Evolutionary conservation across 164 flowering plant species (phyloP), one percentile per base, ranked within the genome.

Genomic region (Magnolia kwangsiensis): DNA sequence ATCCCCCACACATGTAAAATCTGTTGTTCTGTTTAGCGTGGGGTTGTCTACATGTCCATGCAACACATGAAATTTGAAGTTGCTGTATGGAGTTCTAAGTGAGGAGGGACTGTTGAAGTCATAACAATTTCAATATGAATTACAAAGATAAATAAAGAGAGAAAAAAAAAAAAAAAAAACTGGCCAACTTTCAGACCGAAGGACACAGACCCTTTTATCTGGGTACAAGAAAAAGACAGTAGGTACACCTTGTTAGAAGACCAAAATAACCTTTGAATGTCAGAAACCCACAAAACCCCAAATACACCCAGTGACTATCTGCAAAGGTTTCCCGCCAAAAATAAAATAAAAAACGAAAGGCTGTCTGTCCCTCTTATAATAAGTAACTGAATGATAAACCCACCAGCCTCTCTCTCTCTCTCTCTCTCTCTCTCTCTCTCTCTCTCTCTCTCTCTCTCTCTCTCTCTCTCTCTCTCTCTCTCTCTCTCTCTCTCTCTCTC

Each of bases 321-420:
- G 20, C n/a, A 2, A 63, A 50, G 14, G 58, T 50, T 74, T 74
- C 76, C 76, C 76, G 76, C 76, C 76, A 74, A 64, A 63, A 37
- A 23, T 1, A 24, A 59, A 13, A 13, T 19, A n/a, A 23, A 21
- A 20, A 51, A 27, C 5, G 51, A 72, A 29, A 24, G 63, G 29
- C 20, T 13, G 51, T 1, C 8, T n/a, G 16, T 8, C 1, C 29
- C 24, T 11, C 27, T n/a, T 29, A 37, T 51, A 37, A 51, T 61
- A 50, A 10, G 21, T 58, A 16, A 37, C 45, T 37, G 45, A 37
- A 37, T 37, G 45, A 37, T 37, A 37, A 37, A 37, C 45, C 45
- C 45, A 37, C 45, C 45, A 37, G 6, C 45, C 45, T 4, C 45
- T 2, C 18, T 3, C n/a, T 20, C 50, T 20, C 37, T 74, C 59